phyloP scores from a whole-genome alignment of 1,284 basidiomycete genomes.

The Apiotrichum veenhuisii region DNA sequence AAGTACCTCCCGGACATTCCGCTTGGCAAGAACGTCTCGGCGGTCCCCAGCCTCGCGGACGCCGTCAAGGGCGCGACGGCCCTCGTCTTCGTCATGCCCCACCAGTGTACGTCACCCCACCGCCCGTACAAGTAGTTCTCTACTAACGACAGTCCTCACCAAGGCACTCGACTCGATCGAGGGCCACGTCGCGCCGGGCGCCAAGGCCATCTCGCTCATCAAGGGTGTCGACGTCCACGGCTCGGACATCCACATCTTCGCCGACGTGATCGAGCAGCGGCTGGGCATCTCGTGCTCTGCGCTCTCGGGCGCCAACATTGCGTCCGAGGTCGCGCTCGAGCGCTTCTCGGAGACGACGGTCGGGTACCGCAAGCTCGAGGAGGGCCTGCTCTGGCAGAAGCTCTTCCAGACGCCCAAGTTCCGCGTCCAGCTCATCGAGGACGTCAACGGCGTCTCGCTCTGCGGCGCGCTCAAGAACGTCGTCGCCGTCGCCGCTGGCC shows the following conservation, averaged over 20 bases:
- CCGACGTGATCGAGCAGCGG: constrained; percentile 56
- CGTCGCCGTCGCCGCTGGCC: constrained; percentile 57
- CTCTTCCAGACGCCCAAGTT: constrained; percentile 54
- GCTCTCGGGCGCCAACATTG: constrained; percentile 61
- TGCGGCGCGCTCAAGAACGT: constrained; percentile 60
- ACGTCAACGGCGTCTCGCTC: constrained; percentile 56
- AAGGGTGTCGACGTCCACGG: constrained; percentile 56
- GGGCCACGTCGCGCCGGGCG: constrained; percentile 48
- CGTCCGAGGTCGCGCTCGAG: constrained; percentile 55
- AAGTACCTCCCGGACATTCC: constrained; percentile 54
- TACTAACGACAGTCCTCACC: constrained; percentile 36
- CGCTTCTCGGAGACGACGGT: constrained; percentile 58
- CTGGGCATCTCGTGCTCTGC: constrained; percentile 56
- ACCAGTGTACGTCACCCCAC: constrained; percentile 50
- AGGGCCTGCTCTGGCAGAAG: constrained; percentile 53
- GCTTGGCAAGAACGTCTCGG: constrained; percentile 55
- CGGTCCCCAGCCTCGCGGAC: constrained; percentile 53
- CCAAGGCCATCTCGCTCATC: constrained; percentile 54
- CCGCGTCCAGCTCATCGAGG: constrained; percentile 56
- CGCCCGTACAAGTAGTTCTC: no score
- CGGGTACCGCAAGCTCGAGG: constrained; percentile 53
- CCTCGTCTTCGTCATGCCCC: constrained; percentile 58
- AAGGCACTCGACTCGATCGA: constrained; percentile 49
- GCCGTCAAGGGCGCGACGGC: constrained; percentile 55
- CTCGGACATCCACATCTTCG: constrained; percentile 56